Conservation (phyloP, 2,329 filamentous ascomycete genomes). For the Didymella exigua region DNA sequence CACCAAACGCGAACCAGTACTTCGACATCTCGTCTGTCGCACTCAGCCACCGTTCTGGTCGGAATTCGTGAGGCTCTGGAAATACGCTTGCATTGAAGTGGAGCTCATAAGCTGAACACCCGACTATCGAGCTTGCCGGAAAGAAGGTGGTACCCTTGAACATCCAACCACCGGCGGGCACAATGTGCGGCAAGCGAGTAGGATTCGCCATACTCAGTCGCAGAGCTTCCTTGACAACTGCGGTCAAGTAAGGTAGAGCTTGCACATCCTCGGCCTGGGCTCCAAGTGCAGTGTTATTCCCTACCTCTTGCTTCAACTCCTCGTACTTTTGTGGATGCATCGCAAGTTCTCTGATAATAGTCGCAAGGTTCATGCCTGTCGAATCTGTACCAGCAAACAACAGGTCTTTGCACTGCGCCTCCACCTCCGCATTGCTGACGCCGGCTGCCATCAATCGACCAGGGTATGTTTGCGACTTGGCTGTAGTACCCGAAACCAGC, state of each 20-base stretch:
- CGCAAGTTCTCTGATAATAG: conserved; percentile 26
- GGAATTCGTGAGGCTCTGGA: conserved; percentile 23
- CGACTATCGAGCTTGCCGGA: conserved; percentile 32
- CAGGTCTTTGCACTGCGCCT: conserved; percentile 60
- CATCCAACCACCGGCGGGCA: conserved; percentile 34
- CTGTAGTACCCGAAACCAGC: conserved; percentile 45
- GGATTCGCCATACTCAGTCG: conserved; percentile 52
- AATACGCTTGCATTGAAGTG: conserved; percentile 33
- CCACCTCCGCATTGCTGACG: conserved; percentile 52
- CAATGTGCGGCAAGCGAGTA: conserved; percentile 37
- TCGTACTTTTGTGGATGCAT: conserved; percentile 29
- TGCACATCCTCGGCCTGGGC: conserved; percentile 22
- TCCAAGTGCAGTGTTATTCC: conserved; percentile 18
- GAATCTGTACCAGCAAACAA: conserved; percentile 41
- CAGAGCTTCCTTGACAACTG: conserved; percentile 54
- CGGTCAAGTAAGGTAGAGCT: conserved; percentile 52
- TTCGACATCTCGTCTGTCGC: conserved; percentile 40
- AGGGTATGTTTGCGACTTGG: conserved; percentile 54
- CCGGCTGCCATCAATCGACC: conserved; percentile 54
- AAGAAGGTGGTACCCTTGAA: conserved; percentile 34
- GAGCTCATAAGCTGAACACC: conserved; percentile 37
- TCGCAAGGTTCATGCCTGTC: conserved; percentile 38
- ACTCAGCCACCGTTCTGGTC: conserved; percentile 44
- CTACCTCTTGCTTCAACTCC: conserved; percentile 29
- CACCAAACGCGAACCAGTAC: conserved; percentile 40